A percentile compares a stretch with the other conserved stretches of the same genome.
Evolutionary conservation across 495 filamentous ascomycete genomes (phyloP).

Genomic region (Trichocladium antarcticum): DNA sequence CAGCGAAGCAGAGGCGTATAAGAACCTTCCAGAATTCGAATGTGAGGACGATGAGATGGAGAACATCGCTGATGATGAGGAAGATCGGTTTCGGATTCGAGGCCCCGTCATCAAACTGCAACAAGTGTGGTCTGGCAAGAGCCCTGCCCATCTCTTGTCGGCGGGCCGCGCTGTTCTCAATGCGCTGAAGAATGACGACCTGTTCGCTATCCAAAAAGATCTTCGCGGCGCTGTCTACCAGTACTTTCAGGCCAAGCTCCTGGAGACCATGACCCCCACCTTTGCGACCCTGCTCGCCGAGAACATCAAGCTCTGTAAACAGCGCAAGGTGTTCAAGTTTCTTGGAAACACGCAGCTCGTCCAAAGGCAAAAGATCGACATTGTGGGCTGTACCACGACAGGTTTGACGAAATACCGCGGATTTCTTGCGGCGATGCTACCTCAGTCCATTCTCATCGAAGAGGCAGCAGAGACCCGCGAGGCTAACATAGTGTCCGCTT

Average conservation of each 20-base stretch:
- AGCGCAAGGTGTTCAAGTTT: constrained; percentile 26
- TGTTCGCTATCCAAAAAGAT: constrained; percentile 26
- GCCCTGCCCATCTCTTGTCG: constrained; percentile 6
- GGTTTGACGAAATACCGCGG: constrained; percentile 82
- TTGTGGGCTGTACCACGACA: constrained; percentile 48
- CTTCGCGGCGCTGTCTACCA: constrained; percentile 34
- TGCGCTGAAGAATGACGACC: constrained; percentile 11
- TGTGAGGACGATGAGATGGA: constrained; percentile 30
- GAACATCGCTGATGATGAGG: constrained; percentile 33
- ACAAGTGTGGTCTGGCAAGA: constrained; percentile 30
- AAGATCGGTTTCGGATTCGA: constrained; percentile 25
- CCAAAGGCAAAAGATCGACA: constrained; percentile 20
- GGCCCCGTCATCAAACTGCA: constrained; percentile 26
- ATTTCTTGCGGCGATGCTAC: constrained; percentile 57
- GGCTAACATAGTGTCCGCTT: constrained; percentile 42
- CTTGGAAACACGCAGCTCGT: constrained; percentile 25
- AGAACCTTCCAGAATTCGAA: constrained; percentile 24
- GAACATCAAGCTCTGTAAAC: constrained; percentile 22
- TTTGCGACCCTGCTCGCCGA: constrained; percentile 23
- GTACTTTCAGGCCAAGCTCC: constrained; percentile 27
- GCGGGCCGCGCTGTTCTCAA: constrained; percentile 12
- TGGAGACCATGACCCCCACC: constrained; percentile 14
- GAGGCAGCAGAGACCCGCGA: constrained; percentile 50
- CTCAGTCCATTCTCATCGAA: constrained; percentile 47
- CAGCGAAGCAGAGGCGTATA: constrained; percentile 16